Conservation (phyloP, 2,329 filamentous ascomycete species). For the Diaporthe citrichinensis region DNA sequence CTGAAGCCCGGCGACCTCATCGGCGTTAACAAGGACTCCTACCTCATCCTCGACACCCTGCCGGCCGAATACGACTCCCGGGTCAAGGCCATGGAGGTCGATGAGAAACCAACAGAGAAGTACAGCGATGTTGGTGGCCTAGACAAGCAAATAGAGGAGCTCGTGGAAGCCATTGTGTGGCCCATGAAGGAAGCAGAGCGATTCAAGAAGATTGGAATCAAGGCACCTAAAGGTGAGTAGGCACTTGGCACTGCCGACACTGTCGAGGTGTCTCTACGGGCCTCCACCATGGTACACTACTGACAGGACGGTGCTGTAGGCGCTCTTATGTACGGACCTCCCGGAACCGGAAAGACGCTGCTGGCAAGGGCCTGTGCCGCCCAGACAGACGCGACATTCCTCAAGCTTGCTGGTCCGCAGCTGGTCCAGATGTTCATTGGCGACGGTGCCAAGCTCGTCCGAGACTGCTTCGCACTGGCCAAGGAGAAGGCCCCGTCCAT, state of each 20-base stretch:
- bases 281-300: conserved; percentile 35
- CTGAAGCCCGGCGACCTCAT: conserved; percentile 97
- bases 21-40: conserved; percentile 99
- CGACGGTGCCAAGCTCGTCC: conserved; percentile 96
- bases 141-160: conserved; percentile 99
- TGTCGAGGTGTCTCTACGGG: background rate
- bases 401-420: conserved; percentile 97
- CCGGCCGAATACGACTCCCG: conserved; percentile 98
- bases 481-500: conserved; percentile 99
- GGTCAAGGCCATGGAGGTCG: conserved; percentile 99
- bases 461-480: conserved; percentile 96
- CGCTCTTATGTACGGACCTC: conserved; percentile 97
- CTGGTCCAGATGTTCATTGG: conserved; percentile 99
- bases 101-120: conserved; percentile 99
- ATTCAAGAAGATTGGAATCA: conserved; percentile 99
- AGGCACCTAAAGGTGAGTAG: conserved; percentile 91
- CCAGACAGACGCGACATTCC: conserved; percentile 97
- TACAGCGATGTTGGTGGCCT: conserved; percentile 98
- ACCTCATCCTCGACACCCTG: conserved; percentile 95
- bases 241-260: background rate
- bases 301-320: conserved; percentile 64
- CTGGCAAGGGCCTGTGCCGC: conserved; percentile 96
- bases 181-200: conserved; percentile 99
- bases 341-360: conserved; percentile 91
- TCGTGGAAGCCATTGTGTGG: conserved; percentile 98